A percentile compares a stretch with the other conserved stretches of the same genome.
Evolutionary conservation across 768 basidiomycete species (phyloP).

Genomic region (Panus rudis): DNA sequence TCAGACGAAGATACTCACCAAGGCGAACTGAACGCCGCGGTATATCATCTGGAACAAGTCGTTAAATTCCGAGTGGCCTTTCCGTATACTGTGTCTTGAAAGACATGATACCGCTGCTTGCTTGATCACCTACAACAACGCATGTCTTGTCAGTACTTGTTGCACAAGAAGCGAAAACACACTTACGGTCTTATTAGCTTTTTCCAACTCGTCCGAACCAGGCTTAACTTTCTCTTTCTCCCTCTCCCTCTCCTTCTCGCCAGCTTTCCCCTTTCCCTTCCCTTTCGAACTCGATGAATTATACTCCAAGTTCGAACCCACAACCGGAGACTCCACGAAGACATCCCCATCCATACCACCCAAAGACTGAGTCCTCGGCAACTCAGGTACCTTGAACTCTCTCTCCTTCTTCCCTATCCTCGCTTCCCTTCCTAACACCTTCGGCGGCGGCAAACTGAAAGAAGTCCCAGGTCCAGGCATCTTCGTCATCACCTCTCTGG

Average conservation of each 20-base stretch:
- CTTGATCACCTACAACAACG: constrained; percentile 32
- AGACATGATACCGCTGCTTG: constrained; percentile 29
- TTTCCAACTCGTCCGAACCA: constrained; percentile 42
- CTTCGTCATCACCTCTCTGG: constrained; percentile 14
- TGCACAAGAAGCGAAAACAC: neutral
- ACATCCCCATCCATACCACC: neutral
- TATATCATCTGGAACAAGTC: constrained; percentile 34
- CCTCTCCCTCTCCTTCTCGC: neutral
- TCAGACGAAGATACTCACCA: constrained; percentile 23
- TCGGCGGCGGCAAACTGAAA: neutral
- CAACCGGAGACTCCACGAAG: constrained; percentile 6
- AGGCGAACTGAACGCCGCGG: constrained; percentile 32
- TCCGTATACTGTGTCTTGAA: constrained; percentile 24
- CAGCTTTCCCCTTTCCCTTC: constrained; percentile 30
- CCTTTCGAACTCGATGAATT: constrained; percentile 17
- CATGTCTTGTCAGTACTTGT: neutral
- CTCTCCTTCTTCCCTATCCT: constrained; percentile 7
- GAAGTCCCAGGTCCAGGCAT: constrained; percentile 30
- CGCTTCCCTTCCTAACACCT: constrained; percentile 9
- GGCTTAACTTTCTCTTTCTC: constrained; percentile 15
- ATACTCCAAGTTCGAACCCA: constrained; percentile 11
- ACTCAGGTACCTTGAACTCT: constrained; percentile 19
- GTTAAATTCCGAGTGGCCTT: constrained; percentile 33
- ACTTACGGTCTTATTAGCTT: constrained; percentile 53
- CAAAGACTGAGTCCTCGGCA: constrained; percentile 7